Evolutionary conservation across 1,284 basidiomycete genomes (phyloP).

Genomic region (Tremellales sp.): DNA sequence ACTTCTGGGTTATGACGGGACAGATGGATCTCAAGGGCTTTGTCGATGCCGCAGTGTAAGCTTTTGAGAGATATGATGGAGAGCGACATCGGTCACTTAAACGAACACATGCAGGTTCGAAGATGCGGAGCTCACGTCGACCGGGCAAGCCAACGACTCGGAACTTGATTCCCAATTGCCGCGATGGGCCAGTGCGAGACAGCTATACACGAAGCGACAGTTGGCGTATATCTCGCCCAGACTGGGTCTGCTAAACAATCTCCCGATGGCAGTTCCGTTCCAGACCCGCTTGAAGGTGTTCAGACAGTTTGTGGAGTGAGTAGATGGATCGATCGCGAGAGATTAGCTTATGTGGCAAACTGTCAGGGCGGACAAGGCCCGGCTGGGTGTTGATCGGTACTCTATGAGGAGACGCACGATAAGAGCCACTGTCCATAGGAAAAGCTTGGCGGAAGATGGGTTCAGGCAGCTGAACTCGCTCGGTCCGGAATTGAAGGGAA

Average conservation of each 20-base stretch:
- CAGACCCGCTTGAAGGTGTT: constrained; percentile 86
- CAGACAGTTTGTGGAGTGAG: constrained; percentile 64
- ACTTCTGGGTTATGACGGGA: constrained; percentile 78
- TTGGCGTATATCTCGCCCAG: constrained; percentile 74
- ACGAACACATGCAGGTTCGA: constrained; percentile 40
- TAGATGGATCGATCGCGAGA: background rate
- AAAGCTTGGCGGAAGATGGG: constrained; percentile 78
- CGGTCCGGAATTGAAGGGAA: constrained; percentile 71
- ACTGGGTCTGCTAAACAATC: constrained; percentile 87
- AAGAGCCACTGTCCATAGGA: constrained; percentile 66
- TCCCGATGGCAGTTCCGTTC: constrained; percentile 95
- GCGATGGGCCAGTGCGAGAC: constrained; percentile 38
- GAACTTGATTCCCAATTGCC: constrained; percentile 21
- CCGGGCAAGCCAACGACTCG: constrained; percentile 22
- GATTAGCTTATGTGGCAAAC: background rate
- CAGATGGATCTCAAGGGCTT: constrained; percentile 76
- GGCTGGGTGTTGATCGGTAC: constrained; percentile 35
- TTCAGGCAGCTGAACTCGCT: constrained; percentile 62
- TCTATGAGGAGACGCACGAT: constrained; percentile 14
- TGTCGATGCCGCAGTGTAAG: constrained; percentile 81
- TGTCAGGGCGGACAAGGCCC: constrained; percentile 35
- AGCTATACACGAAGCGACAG: constrained; percentile 62
- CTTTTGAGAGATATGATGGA: constrained; percentile 8
- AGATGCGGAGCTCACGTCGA: constrained; percentile 46
- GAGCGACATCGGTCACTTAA: background rate